Conservation (phyloP, 192 early-diverging fungal species). For the Coemansia sp. region DNA sequence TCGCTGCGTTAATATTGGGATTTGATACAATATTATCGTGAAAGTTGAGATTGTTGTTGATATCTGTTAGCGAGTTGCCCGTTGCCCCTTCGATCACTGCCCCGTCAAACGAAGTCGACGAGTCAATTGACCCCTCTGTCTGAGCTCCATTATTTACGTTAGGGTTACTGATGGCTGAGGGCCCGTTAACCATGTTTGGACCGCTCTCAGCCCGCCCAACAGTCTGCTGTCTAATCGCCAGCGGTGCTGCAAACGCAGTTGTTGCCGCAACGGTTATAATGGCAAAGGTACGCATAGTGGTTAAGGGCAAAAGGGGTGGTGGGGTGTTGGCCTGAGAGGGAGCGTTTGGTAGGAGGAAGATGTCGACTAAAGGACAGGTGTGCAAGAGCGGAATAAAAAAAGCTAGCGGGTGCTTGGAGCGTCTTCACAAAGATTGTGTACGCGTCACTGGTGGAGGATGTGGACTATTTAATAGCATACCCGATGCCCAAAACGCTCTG, state of each 20-base stretch:
- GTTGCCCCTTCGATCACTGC: conserved; percentile 31
- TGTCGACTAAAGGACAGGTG: background rate
- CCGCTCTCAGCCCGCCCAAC: conserved; percentile 33
- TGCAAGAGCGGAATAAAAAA: background rate
- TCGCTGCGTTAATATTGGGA: conserved; percentile 37
- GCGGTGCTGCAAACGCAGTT: conserved; percentile 32
- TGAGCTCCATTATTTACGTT: conserved; percentile 40
- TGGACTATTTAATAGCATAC: background rate
- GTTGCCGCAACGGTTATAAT: conserved; percentile 26
- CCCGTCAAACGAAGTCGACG: conserved; percentile 33
- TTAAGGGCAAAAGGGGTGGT: background rate
- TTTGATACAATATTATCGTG: conserved; percentile 48
- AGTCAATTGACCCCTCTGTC: conserved; percentile 30
- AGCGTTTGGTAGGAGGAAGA: background rate
- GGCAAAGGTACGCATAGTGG: conserved; percentile 22
- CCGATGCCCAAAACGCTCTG: background rate
- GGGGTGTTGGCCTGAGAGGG: background rate
- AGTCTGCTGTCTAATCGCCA: conserved; percentile 28
- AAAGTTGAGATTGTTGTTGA: conserved; percentile 39
- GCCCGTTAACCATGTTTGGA: conserved; percentile 35
- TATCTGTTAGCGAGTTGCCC: conserved; percentile 25
- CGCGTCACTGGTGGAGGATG: background rate
- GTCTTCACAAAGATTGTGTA: background rate
- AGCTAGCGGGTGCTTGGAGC: background rate
- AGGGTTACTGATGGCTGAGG: conserved; percentile 37